Evolutionary conservation across 345 rosid genomes (phyloP), one percentile per base, ranked within the genome.

Genomic region (Boechera divaricarpa): DNA sequence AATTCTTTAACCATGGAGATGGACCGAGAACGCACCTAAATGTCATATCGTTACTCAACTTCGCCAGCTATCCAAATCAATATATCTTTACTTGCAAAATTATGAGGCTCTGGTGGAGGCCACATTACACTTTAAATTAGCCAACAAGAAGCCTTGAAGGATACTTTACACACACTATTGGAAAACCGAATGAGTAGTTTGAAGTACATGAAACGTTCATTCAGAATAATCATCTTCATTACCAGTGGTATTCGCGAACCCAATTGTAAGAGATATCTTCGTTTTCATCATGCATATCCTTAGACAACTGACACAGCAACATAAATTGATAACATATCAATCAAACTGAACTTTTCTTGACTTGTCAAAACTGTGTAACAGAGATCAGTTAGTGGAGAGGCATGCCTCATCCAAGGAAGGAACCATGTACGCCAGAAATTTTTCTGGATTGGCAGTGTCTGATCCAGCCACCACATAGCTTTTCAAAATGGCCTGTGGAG

Each of bases 371-470:
- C 57, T 35, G 52, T 47, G 38, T 62, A 31, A 63, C 26, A 74
- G 52, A 55, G 11, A 69, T 57, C 73, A 59, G 63, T 32, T 49
- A 7, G n/a, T 33, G 70, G 69, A 73, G 55, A 51, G 44, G 55
- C 45, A 28, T 56, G 77, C 99, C 98, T 95, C 98, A 78, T 87
- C 80, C 59, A 83, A 71, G 53, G 87, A 82, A 77, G 99, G 99
- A 71, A 82, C 90, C 98, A 90, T 92, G 82, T 95, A 95, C 3
- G 94, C 94, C 83, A 95, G 84, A 76, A 95, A 91, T 47, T 88
- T 91, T 80, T 95, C 99, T 4, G 88, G 90, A 47, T 90, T 86
- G 42, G 84, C 72, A 2, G 88, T 82, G 79, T 92, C 98, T 13
- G 93, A 77, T 68, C 92, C 92, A 59, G 85, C 66, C 70, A 89